Conservation (phyloP, 352 stramenopile genomes). For the Globisporangium emineosum region DNA sequence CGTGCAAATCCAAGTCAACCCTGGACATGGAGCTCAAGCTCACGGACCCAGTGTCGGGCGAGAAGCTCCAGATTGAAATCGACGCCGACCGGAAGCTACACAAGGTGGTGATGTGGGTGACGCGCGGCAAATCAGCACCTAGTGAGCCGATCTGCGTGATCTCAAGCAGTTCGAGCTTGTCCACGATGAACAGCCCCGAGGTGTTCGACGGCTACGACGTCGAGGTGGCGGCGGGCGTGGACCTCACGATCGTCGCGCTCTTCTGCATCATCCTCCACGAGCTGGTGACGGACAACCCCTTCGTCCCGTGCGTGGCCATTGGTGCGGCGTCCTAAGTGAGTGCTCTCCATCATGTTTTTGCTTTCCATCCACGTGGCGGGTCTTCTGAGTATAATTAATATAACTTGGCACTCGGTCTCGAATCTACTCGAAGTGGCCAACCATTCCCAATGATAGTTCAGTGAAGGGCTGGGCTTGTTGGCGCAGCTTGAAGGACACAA, state of each 20-base stretch:
- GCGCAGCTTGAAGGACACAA: too few species aligned
- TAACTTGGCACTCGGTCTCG: too few species aligned
- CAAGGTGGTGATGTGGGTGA: neutral
- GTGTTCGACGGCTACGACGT: neutral
- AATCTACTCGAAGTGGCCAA: too few species aligned
- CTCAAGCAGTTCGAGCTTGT: neutral
- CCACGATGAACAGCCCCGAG: neutral
- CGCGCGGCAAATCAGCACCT: neutral
- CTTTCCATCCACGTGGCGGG: too few species aligned
- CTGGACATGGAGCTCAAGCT: neutral
- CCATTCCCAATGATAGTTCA: too few species aligned
- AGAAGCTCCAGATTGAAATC: neutral
- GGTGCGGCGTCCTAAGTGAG: too few species aligned
- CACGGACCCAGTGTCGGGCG: neutral
- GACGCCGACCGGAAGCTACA: neutral
- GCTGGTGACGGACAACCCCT: neutral
- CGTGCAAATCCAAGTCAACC: neutral
- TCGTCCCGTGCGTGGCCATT: neutral
- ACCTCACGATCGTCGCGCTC: constrained; percentile 4
- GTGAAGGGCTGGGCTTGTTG: too few species aligned
- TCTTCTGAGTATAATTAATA: too few species aligned
- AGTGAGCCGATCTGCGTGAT: neutral
- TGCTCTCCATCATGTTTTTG: too few species aligned
- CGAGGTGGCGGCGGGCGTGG: neutral
- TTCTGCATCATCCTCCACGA: neutral